A percentile compares a stretch with the other conserved stretches of the same genome.
These are phyloP conservation scores for Cotoneaster glaucophyllus DNA, from an alignment of 306 rosid genomes.

Conservation along the genomic window DNA sequence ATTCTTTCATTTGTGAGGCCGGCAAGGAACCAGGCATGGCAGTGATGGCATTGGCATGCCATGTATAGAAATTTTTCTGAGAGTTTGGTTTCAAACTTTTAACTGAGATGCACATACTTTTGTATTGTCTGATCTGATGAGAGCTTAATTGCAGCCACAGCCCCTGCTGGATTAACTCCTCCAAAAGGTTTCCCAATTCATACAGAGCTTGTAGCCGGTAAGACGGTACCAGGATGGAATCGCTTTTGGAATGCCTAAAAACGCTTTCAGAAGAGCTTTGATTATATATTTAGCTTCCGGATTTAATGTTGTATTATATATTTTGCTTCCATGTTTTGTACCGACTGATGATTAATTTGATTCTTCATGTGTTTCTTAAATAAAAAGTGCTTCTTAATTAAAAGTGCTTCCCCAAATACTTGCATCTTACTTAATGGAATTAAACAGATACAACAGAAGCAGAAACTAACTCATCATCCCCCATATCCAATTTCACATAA, in stretches of 20 bases:
- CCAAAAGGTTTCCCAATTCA: background rate
- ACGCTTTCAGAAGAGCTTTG: background rate
- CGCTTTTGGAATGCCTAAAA: too few species aligned
- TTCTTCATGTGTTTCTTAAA: too few species aligned
- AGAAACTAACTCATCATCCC: background rate
- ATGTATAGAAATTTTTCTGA: slow-evolving; percentile 39
- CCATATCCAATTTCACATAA: background rate
- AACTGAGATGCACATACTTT: background rate
- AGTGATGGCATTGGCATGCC: background rate
- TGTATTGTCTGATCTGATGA: background rate
- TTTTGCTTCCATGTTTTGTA: too few species aligned
- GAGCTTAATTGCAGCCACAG: background rate
- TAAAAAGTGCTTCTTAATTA: too few species aligned
- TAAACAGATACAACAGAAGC: background rate
- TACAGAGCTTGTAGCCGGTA: too few species aligned
- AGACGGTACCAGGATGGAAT: too few species aligned
- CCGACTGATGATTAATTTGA: too few species aligned
- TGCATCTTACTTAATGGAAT: too few species aligned
- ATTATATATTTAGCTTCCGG: background rate
- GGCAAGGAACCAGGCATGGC: slow-evolving; percentile 2
- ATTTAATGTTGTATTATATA: too few species aligned
- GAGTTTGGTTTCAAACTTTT: slow-evolving; percentile 4
- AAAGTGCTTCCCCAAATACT: too few species aligned
- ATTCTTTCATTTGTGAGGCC: slow-evolving; percentile 79
- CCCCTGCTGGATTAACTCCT: background rate